Base-by-base conservation (phyloP, 169 alveolate species). In the Eimeria necatrix region DNA sequence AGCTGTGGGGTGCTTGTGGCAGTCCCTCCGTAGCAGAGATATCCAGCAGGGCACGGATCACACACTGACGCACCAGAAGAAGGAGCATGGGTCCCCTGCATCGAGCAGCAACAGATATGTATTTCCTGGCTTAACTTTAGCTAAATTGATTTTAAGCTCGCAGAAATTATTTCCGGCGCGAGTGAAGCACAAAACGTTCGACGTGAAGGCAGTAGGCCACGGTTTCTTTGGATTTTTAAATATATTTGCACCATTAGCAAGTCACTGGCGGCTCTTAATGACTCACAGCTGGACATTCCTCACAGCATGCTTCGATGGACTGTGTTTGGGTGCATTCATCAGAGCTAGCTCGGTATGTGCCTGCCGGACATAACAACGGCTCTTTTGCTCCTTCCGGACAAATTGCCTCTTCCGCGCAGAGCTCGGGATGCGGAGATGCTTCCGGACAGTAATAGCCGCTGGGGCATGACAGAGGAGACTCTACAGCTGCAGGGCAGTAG, bases 391-490 rank as follows among this genome's bases (percentile, higher is more conserved):
- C 93, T 26, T 22, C 74, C 22, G 85, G 84, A 41, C 95, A 92
- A 61, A 92, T 46, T 22, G 93, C 89, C 81, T 78, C 95, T 0
- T 26, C 86, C 46, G 97, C 97, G 85, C 98, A 97, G 18, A 96
- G 93, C 1, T 14, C 46, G 46, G 97, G 97, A n/a, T 41, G 81
- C 4, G 73, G 6, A 9, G 96, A 49, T 12, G 96, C 98, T 68
- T n/a, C 93, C 6, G 98, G 97, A 46, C 98, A 96, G 95, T 96
- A 96, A n/a, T 56, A 78, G 9, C 97, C 97, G 0, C 59, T 74
- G 59, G 96, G 97, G 73, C 98, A 97, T 32, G 51, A 20, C 9
- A 78, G 52, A 64, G 95, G 95, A 4, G 7, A 3, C 51, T 78
- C 71, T 26, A 92, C 73, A 18, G 85, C 87, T 22, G 91, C 95